phyloP scores from a whole-genome alignment of 352 stramenopile genomes.

The Phytophthora palmivora region DNA sequence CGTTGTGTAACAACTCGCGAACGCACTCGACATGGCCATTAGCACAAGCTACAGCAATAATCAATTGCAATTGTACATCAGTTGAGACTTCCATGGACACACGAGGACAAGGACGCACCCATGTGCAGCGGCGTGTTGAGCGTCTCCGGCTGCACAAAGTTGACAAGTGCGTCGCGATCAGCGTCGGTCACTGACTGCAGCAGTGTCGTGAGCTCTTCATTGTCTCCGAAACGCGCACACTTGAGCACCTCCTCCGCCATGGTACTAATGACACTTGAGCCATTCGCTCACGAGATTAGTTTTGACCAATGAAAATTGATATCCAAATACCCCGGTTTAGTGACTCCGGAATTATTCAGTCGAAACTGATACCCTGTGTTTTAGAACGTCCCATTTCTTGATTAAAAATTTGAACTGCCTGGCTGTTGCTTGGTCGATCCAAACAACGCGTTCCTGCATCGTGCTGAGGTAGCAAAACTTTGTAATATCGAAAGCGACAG shows the following conservation, averaged over 20 bases:
- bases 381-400: too few relatives aligned
- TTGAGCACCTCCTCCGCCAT: constrained; percentile 66
- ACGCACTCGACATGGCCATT: constrained; percentile 79
- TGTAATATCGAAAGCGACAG: too few relatives aligned
- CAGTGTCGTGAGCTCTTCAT: constrained; percentile 61
- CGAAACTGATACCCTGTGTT: too few relatives aligned
- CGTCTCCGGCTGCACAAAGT: constrained; percentile 79
- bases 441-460: too few relatives aligned
- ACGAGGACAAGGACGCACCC: constrained; percentile 41
- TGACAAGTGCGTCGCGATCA: constrained; percentile 49
- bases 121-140: constrained; percentile 89
- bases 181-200: constrained; percentile 32
- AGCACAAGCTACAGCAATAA: constrained; percentile 60
- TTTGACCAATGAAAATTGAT: constrained; percentile 6
- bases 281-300: constrained; percentile 12
- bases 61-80: background rate
- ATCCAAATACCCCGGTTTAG: too few relatives aligned
- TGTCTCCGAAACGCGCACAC: constrained; percentile 78
- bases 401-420: too few relatives aligned
- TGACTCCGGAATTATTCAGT: too few relatives aligned
- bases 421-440: too few relatives aligned
- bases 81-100: background rate
- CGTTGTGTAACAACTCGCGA: constrained; percentile 60
- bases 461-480: too few relatives aligned
- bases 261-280: constrained; percentile 8